Evolutionary conservation across 2,329 filamentous ascomycete genomes (phyloP), one percentile per base, ranked within the genome.

Genomic region (Zymoseptoria tritici): DNA sequence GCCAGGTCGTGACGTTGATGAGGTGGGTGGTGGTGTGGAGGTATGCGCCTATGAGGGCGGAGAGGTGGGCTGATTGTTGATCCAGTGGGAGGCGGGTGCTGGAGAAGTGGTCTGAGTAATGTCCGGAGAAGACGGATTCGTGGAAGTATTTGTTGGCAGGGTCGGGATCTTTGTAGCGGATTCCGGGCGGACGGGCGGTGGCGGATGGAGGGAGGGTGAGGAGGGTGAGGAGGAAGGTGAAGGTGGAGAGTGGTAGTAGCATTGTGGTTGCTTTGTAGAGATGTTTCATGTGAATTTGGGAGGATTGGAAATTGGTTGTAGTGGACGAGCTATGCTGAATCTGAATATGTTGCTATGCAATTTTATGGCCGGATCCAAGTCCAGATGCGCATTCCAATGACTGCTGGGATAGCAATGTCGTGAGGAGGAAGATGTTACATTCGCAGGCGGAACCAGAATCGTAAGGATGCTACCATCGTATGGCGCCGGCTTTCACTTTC

Each of bases 1-100:
- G 80, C 83, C 83, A 86, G 8, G 83, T 85, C 64, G 84, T 80
- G 21, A 79, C 79, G 13, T 81, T 79, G 31, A 85, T 77, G 55
- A 80, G 76, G 50, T 77, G 36, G 13, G 36, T 72, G 82, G 85
- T 85, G 5, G 81, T 81, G 1, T 75, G 72, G 2, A 84, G 74
- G 65, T 85, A 85, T 1, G 81, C 80, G 64, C 79, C 79, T 61
- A 85, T 76, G 42, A 85, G 73, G 2, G 77, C 73, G 20, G 76
- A 78, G 19, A 85, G 75, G 60, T 82, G 76, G 13, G 73, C 70
- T 21, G 74, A 72, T 24, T 80, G 78, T 52, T 80, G 73, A n/a
- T 79, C 72, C 49, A 79, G 76, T 2, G 76, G 71, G 1, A 85
- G 72, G 4, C 73, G 67, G 5, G 70, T 59, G 2, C 75, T 71